These are phyloP conservation scores for Ilex paraguariensis DNA, from an alignment of 305 asterid species.

Conservation along the genomic window DNA sequence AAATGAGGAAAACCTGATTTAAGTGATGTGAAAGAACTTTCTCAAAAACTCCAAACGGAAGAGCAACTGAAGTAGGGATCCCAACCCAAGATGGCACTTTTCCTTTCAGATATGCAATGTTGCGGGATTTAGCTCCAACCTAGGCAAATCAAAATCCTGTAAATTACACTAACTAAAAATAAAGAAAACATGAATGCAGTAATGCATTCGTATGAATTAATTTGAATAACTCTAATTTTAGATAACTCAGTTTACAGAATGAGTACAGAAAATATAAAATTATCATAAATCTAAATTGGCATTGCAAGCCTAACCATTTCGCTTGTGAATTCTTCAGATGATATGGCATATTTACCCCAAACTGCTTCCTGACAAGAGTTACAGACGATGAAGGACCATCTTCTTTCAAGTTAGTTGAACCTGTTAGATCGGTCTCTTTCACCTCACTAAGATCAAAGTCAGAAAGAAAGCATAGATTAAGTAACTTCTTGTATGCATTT, in stretches of 20 bases:
- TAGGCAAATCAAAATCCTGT: slow-evolving; percentile 29
- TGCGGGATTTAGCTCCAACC: slow-evolving; percentile 99
- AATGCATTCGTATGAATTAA: background rate
- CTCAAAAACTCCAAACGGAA: slow-evolving; percentile 96
- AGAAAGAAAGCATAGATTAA: slow-evolving; percentile 18
- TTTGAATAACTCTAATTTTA: background rate
- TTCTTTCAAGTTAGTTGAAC: slow-evolving; percentile 42
- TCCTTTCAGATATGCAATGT: slow-evolving; percentile 83
- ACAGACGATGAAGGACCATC: slow-evolving; percentile 55
- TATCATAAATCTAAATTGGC: slow-evolving; percentile 16
- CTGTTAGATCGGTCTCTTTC: slow-evolving; percentile 61
- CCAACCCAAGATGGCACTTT: slow-evolving; percentile 90
- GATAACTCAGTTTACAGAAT: slow-evolving; percentile 2
- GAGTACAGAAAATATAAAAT: slow-evolving; percentile 11
- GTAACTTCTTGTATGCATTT: slow-evolving; percentile 10
- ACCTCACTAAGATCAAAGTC: slow-evolving; percentile 52
- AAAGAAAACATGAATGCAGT: background rate
- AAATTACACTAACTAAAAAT: slow-evolving; percentile 16
- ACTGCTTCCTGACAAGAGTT: slow-evolving; percentile 67
- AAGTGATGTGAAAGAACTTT: slow-evolving; percentile 67
- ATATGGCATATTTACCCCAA: slow-evolving; percentile 87
- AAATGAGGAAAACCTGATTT: slow-evolving; percentile 60
- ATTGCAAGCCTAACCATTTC: slow-evolving; percentile 56
- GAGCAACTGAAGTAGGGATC: slow-evolving; percentile 96
- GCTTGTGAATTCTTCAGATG: slow-evolving; percentile 80